Percentiles rank a stretch among this genome's conserved stretches.
Conservation (phyloP, 106 monocot species). For the Chionographis japonica region DNA sequence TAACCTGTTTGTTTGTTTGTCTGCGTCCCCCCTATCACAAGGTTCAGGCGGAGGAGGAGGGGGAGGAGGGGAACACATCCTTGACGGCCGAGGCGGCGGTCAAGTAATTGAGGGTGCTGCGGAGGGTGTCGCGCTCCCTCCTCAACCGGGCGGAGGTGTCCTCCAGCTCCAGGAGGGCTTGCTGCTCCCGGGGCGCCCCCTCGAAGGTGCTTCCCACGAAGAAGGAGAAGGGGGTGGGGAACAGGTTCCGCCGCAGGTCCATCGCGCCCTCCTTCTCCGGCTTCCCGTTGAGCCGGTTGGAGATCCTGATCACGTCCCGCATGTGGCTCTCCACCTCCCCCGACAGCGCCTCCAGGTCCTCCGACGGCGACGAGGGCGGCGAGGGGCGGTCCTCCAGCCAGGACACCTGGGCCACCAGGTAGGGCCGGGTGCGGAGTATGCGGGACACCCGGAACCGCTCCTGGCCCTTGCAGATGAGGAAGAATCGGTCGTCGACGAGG, state of each 20-base stretch:
- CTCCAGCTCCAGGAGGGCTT: conserved; percentile 88
- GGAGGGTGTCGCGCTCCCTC: conserved; percentile 77
- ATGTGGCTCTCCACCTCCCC: conserved; percentile 73
- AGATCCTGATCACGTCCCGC: conserved; percentile 81
- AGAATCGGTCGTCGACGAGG: conserved; percentile 87
- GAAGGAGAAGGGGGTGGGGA: conserved; percentile 94
- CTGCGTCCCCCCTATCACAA: too few species aligned
- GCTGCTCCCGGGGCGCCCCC: conserved; percentile 84
- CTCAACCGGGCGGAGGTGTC: conserved; percentile 62
- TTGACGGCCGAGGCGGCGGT: conserved; percentile 73
- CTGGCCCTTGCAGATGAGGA: conserved; percentile 96
- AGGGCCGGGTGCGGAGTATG: conserved; percentile 62
- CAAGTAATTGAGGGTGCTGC: conserved; percentile 78
- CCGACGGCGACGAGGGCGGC: conserved; percentile 11
- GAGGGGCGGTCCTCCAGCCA: conserved; percentile 91
- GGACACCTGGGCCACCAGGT: conserved; percentile 72
- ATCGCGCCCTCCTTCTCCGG: conserved; percentile 24
- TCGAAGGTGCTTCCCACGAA: conserved; percentile 88
- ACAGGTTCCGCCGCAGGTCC: conserved; percentile 54
- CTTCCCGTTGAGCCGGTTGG: conserved; percentile 78
- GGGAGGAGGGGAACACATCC: conserved; percentile 59
- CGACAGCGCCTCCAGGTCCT: conserved; percentile 49
- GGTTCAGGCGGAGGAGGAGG: conserved; percentile 20
- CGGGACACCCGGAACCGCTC: conserved; percentile 76
- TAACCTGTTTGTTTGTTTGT: background rate